A percentile compares a stretch with the other conserved stretches of the same genome.
phyloP scores from a whole-genome alignment of 2,329 filamentous ascomycete species.

The Tolypocladium guangdongense region DNA sequence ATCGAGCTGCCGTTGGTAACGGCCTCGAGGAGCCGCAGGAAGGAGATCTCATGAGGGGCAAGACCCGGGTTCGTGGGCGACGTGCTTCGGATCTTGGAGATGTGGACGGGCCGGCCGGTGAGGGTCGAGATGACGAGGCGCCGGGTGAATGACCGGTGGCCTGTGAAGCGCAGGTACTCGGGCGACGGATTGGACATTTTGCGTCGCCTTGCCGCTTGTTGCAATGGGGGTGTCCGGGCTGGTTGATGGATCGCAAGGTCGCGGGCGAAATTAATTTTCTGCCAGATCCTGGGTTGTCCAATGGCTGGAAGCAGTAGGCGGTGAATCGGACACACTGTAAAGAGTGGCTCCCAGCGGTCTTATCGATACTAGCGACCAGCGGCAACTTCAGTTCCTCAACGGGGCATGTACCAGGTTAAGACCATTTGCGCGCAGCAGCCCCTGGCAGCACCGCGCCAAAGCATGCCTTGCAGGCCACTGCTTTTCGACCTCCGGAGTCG shows the following conservation, averaged over 20 bases:
- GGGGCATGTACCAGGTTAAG: neutral
- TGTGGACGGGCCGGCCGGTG: constrained; percentile 78
- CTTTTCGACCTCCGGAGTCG: constrained; percentile 23
- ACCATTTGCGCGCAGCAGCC: neutral
- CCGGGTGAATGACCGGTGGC: constrained; percentile 71
- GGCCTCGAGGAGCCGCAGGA: constrained; percentile 85
- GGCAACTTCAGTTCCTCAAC: neutral
- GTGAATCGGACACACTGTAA: constrained; percentile 6
- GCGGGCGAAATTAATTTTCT: constrained; percentile 25
- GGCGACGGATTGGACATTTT: constrained; percentile 29
- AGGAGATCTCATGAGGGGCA: constrained; percentile 85
- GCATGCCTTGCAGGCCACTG: constrained; percentile 24
- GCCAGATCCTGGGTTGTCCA: constrained; percentile 9
- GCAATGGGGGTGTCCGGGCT: neutral
- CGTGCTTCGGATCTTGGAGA: constrained; percentile 84
- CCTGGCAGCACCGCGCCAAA: constrained; percentile 5
- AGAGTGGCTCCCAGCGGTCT: constrained; percentile 3
- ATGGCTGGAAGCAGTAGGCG: constrained; percentile 15
- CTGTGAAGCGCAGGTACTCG: constrained; percentile 64
- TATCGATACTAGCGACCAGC: constrained; percentile 20
- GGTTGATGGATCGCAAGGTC: neutral
- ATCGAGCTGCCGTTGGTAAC: constrained; percentile 92
- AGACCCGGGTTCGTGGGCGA: constrained; percentile 83
- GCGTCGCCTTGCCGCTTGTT: constrained; percentile 6
- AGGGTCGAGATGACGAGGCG: constrained; percentile 85